Evolutionary conservation across 345 rosid genomes (phyloP), one percentile per base, ranked within the genome.

Genomic region (Alliaria petiolata): DNA sequence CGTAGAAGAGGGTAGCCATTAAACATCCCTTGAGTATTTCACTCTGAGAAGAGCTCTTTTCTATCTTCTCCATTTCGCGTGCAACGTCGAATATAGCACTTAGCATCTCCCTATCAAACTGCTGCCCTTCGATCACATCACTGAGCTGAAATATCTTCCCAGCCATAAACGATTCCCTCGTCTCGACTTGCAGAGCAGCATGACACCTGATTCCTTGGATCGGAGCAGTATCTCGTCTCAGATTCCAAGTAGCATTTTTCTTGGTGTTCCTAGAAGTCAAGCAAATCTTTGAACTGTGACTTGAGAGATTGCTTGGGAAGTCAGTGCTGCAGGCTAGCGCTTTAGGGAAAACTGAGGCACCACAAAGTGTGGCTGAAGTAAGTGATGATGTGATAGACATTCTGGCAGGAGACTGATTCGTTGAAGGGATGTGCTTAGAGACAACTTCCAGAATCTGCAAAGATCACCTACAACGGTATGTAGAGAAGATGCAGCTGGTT

Each of bases 1-100:
- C 99, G 35, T 91, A 95, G 39, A 95, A 95, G 61, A 91, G 86
- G 3, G 98, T 91, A 50, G 99, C 91, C 99, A 95, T 95, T 34
- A 95, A 69, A 63, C 84, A 85, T 4, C 99, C 98, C 49, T 88
- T 91, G 43, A 95, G 98, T 36, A 95, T 68, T 55, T 83, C 88
- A 77, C 98, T 89, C 38, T 89, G 92, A 16, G 72, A 75, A 0
- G 96, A 89, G 61, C 87, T 81, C 65, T 86, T 89, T 65, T 88
- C 91, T 6, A 91, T 81, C 83, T 58, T 85, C 76, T 91, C 98
- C 99, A 91, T 95, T 46, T 88, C 97, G 0, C 78, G 76, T 26
- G 96, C 95, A 69, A 88, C 98, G 53, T 87, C 87, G 43, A 95
- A 95, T 57, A 88, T 88, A 79, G 89, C 83, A 43, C 71, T 79